A percentile compares a stretch with the other conserved stretches of the same genome.
Evolutionary conservation across 176 grass and related monocot species (phyloP).

Genomic region (Urochloa ruziziensis): DNA sequence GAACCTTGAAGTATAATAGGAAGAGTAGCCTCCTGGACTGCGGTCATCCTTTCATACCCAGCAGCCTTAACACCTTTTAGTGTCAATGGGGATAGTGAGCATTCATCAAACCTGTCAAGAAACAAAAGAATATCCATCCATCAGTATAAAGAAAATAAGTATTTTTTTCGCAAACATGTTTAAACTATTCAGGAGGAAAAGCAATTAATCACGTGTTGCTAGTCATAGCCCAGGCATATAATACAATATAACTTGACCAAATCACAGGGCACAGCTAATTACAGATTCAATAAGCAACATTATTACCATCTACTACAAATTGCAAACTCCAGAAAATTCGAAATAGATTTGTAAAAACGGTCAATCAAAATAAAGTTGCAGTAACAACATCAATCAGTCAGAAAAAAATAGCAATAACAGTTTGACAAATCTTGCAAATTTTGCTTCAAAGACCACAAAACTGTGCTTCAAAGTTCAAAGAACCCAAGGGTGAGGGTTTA

Average conservation of each 20-base stretch:
- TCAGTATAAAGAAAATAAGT: background rate
- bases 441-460: background rate
- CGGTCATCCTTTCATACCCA: conserved; percentile 89
- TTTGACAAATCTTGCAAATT: too few relatives aligned
- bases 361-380: background rate
- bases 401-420: too few relatives aligned
- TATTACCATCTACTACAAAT: conserved; percentile 6
- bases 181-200: conserved; percentile 15
- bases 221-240: background rate
- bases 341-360: background rate
- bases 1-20: conserved; percentile 91
- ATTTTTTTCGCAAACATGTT: background rate
- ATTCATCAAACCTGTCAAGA: conserved; percentile 78
- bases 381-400: background rate
- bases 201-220: background rate
- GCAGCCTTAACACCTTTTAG: conserved; percentile 93
- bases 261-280: background rate
- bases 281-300: background rate
- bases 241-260: conserved; percentile 5
- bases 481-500: background rate
- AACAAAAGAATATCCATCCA: conserved; percentile 6
- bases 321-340: conserved; percentile 20
- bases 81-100: conserved; percentile 72
- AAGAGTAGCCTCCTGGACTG: conserved; percentile 93
- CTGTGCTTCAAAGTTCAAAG: background rate